A percentile compares a stretch with the other conserved stretches of the same genome.
Evolutionary conservation across 2,329 filamentous ascomycete genomes (phyloP).

Genomic region (Apiospora saccharicola): DNA sequence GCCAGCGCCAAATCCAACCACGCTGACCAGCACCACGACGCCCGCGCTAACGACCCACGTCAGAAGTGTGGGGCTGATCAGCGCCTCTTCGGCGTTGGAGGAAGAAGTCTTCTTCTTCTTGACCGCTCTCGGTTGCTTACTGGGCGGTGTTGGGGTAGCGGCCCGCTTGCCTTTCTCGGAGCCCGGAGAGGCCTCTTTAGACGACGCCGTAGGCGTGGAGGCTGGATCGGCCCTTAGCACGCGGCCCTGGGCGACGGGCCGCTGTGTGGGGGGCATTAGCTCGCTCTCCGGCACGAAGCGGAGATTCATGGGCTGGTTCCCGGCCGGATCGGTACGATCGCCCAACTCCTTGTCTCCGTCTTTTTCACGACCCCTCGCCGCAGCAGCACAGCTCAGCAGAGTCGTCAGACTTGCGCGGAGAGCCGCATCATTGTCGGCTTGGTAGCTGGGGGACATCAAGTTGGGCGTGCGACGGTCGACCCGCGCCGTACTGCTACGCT

Average conservation of each 20-base stretch:
- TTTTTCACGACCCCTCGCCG: constrained; percentile 83
- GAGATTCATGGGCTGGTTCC: constrained; percentile 64
- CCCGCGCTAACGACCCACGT: constrained; percentile 73
- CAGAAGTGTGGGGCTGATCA: constrained; percentile 66
- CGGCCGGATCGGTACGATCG: constrained; percentile 52
- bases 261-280: constrained; percentile 51
- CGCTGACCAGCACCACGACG: constrained; percentile 71
- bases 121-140: constrained; percentile 52
- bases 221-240: constrained; percentile 29
- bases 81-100: constrained; percentile 46
- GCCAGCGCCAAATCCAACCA: constrained; percentile 73
- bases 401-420: constrained; percentile 94
- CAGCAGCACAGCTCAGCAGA: constrained; percentile 91
- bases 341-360: constrained; percentile 50
- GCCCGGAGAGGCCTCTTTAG: constrained; percentile 35
- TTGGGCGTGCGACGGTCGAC: constrained; percentile 59
- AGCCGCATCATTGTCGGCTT: constrained; percentile 91
- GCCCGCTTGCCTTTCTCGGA: constrained; percentile 59
- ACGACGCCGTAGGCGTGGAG: constrained; percentile 28
- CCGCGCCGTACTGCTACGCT: constrained; percentile 57
- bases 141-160: constrained; percentile 45
- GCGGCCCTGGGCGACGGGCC: constrained; percentile 33
- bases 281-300: constrained; percentile 68
- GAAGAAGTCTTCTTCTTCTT: constrained; percentile 64
- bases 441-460: constrained; percentile 76